phyloP scores from a whole-genome alignment of 257 asterid species.

The Solanum ossicruentum region DNA sequence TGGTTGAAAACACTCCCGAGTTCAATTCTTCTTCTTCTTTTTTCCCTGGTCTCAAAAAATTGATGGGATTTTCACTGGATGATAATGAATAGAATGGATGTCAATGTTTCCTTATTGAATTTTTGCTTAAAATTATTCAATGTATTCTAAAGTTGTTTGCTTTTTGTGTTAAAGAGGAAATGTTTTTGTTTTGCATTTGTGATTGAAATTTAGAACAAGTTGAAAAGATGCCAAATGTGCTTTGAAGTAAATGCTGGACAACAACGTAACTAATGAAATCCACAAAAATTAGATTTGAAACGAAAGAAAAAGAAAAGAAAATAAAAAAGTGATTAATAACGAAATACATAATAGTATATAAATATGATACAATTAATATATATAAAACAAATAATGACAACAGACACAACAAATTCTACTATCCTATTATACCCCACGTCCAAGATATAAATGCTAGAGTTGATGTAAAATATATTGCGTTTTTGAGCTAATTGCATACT shows the following conservation, averaged over 20 bases:
- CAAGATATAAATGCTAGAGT: neutral
- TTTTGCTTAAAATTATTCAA: neutral
- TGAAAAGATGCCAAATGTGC: neutral
- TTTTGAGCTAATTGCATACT: neutral
- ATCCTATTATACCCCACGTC: too few relatives aligned
- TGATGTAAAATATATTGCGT: neutral
- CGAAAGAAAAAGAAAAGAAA: too few relatives aligned
- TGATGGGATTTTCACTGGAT: slow-evolving; percentile 31
- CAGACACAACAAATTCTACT: too few relatives aligned
- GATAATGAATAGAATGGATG: neutral
- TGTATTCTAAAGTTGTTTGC: too few relatives aligned
- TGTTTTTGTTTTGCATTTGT: neutral
- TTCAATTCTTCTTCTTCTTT: slow-evolving; percentile 6
- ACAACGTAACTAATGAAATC: too few relatives aligned
- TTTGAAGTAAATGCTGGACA: neutral
- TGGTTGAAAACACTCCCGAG: slow-evolving; percentile 3
- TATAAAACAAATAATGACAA: too few relatives aligned
- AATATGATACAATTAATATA: too few relatives aligned
- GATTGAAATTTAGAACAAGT: neutral
- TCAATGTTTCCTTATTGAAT: neutral
- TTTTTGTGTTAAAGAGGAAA: neutral
- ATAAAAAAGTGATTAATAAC: too few relatives aligned
- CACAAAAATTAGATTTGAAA: too few relatives aligned
- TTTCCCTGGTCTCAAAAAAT: slow-evolving; percentile 28
- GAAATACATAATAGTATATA: too few relatives aligned